phyloP scores from a whole-genome alignment of 2,329 filamentous ascomycete species.

The Talaromyces sp. region DNA sequence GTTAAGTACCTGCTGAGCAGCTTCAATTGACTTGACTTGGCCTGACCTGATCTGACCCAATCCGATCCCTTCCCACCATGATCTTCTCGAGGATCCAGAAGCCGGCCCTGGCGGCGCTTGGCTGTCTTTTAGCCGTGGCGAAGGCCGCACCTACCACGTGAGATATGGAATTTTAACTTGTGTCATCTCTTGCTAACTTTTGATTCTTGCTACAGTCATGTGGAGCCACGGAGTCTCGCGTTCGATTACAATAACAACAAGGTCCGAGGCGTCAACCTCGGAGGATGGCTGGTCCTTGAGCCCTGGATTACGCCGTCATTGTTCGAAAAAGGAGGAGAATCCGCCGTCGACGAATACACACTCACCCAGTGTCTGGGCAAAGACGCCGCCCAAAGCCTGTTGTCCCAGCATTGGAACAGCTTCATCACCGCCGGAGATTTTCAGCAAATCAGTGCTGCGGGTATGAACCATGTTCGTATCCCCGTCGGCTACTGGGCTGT shows the following conservation, averaged over 20 bases:
- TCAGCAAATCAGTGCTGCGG: constrained; percentile 47
- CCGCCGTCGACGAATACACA: constrained; percentile 54
- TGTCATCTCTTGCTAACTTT: background rate
- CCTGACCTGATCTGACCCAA: constrained; percentile 1
- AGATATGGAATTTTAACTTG: background rate
- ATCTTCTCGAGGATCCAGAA: constrained; percentile 7
- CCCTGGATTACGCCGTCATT: constrained; percentile 60
- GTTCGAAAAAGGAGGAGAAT: constrained; percentile 45
- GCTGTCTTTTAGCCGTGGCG: constrained; percentile 1
- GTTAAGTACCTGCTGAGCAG: background rate
- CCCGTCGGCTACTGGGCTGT: constrained; percentile 63
- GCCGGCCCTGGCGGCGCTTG: constrained; percentile 8
- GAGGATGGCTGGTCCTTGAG: constrained; percentile 60
- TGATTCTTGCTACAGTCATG: constrained; percentile 14
- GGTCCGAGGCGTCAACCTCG: constrained; percentile 60
- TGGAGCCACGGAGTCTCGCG: constrained; percentile 26
- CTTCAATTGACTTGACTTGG: constrained; percentile 5
- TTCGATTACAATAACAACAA: constrained; percentile 52
- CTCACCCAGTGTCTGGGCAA: constrained; percentile 46
- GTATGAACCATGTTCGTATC: constrained; percentile 60
- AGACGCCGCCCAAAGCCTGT: constrained; percentile 39
- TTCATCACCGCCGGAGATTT: constrained; percentile 55
- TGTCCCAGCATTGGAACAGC: constrained; percentile 53
- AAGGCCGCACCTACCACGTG: constrained; percentile 8
- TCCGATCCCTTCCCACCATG: constrained; percentile 5